phyloP scores from a whole-genome alignment of 805 yeast genomes.

The Candida ulmi region DNA sequence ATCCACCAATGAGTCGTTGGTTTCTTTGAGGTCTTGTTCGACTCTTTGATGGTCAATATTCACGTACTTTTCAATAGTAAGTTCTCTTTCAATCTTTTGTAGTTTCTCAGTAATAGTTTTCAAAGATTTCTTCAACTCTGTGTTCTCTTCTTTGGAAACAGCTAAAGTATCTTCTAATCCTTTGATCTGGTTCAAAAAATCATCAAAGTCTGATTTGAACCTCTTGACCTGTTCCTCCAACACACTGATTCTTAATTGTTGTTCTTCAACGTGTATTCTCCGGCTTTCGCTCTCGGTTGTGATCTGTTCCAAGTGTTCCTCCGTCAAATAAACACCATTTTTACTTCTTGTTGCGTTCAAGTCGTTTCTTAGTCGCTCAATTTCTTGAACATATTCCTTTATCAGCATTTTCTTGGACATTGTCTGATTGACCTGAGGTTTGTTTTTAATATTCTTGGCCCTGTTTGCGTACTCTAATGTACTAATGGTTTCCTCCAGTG shows the following conservation, averaged over 20 bases:
- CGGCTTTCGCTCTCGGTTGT: conserved; percentile 42
- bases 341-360: conserved; percentile 56
- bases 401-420: conserved; percentile 54
- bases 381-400: conserved; percentile 47
- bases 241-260: conserved; percentile 39
- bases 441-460: conserved; percentile 70
- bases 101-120: conserved; percentile 3
- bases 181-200: conserved; percentile 24
- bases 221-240: conserved; percentile 42
- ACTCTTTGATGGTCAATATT: conserved; percentile 15
- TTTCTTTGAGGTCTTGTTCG: conserved; percentile 13
- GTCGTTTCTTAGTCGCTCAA: conserved; percentile 53
- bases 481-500: conserved; percentile 70
- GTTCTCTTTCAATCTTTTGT: conserved; percentile 7
- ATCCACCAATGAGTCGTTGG: conserved; percentile 7
- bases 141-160: conserved; percentile 10
- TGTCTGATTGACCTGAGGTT: conserved; percentile 55
- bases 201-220: conserved; percentile 35
- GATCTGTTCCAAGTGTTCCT: conserved; percentile 41
- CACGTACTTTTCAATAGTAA: conserved; percentile 12
- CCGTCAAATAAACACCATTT: conserved; percentile 61
- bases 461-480: conserved; percentile 81
- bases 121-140: conserved; percentile 6
- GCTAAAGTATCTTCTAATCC: conserved; percentile 10
- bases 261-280: conserved; percentile 43